These are phyloP conservation scores for Phragmites australis DNA, from an alignment of 176 grass and related monocot genomes.

Conservation along the genomic window DNA sequence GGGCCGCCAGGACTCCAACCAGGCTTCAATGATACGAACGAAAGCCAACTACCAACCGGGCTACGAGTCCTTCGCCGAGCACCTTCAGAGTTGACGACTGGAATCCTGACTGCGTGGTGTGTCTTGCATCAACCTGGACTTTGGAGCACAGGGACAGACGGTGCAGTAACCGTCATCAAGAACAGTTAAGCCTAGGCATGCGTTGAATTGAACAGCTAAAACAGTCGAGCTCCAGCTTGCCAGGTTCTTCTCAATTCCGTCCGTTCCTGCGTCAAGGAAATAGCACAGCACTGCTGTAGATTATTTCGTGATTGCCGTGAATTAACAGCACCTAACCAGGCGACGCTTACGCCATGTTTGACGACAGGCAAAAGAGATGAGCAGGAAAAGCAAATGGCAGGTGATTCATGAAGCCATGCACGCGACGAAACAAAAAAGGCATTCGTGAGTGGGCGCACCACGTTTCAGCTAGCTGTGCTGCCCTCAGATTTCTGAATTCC, in stretches of 20 bases:
- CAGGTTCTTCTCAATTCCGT: background rate
- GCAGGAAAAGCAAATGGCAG: too few species aligned
- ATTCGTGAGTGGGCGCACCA: too few species aligned
- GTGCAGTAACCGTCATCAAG: background rate
- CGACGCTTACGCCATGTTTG: too few species aligned
- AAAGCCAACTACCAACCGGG: too few species aligned
- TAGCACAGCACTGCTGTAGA: background rate
- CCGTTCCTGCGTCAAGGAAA: background rate
- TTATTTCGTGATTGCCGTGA: background rate
- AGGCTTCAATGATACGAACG: too few species aligned
- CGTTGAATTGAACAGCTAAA: background rate
- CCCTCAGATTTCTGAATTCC: constrained; percentile 6
- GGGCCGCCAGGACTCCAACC: too few species aligned
- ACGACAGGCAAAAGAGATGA: too few species aligned
- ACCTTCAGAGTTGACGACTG: background rate
- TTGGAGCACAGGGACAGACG: background rate
- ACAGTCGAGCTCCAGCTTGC: background rate
- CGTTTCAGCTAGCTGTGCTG: too few species aligned
- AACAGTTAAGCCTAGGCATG: background rate
- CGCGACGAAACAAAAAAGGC: too few species aligned
- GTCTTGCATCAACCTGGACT: background rate
- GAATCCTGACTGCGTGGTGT: background rate
- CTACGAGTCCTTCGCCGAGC: too few species aligned
- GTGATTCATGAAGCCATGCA: too few species aligned
- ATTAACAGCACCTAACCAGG: too few species aligned